Evolutionary conservation across 1,139 yeast genomes (phyloP).

Genomic region (Suhomyces taliae): DNA sequence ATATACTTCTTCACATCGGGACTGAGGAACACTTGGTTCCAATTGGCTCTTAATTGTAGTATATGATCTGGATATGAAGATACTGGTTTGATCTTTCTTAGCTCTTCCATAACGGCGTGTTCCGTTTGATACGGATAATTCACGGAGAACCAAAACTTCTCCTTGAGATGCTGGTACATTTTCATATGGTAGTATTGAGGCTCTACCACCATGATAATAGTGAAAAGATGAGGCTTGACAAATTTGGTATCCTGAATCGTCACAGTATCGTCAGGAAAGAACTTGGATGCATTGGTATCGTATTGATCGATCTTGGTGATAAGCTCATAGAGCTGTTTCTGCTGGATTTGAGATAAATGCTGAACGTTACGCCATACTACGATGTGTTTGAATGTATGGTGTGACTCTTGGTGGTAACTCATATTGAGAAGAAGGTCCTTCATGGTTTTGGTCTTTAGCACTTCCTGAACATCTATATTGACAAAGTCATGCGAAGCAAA

Average conservation of each 20-base stretch:
- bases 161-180: constrained; percentile 34
- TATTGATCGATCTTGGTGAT: constrained; percentile 33
- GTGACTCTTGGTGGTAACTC: constrained; percentile 4
- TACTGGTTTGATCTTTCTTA: neutral
- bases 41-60: constrained; percentile 3
- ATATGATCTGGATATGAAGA: constrained; percentile 6
- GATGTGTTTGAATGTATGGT: constrained; percentile 16
- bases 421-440: constrained; percentile 10
- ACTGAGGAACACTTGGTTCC: constrained; percentile 26
- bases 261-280: constrained; percentile 9
- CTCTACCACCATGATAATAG: constrained; percentile 28
- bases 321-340: constrained; percentile 27
- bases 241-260: constrained; percentile 16
- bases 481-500: constrained; percentile 14
- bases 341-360: constrained; percentile 17
- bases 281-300: constrained; percentile 25
- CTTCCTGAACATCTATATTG: constrained; percentile 19
- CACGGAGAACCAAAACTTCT: constrained; percentile 40
- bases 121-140: constrained; percentile 13
- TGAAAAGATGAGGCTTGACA: constrained; percentile 23
- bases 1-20: constrained; percentile 42
- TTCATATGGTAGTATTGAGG: constrained; percentile 14
- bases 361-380: constrained; percentile 31
- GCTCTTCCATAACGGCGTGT: constrained; percentile 2
- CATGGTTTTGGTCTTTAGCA: constrained; percentile 5